A percentile compares a stretch with the other conserved stretches of the same genome.
Conservation (phyloP, 495 filamentous ascomycete species). For the Xylaria grammica region DNA sequence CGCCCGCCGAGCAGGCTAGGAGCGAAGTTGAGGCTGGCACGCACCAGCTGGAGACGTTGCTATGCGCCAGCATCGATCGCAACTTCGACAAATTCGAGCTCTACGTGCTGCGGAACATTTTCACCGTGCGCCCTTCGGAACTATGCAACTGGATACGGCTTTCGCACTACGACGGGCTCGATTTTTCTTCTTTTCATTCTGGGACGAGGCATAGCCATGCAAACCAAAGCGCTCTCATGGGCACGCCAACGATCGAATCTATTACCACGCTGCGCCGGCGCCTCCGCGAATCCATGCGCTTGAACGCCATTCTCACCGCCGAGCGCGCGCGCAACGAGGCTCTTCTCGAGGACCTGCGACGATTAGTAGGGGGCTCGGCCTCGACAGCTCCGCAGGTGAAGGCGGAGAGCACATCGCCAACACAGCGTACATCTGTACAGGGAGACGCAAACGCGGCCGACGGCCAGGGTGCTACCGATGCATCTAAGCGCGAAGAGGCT, state of each 20-base stretch:
- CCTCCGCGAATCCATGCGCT: constrained; percentile 78
- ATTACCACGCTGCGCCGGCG: constrained; percentile 75
- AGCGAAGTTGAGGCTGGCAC: constrained; percentile 88
- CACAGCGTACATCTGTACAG: constrained; percentile 28
- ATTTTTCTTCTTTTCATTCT: constrained; percentile 30
- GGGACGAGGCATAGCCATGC: neutral
- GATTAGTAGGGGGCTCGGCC: constrained; percentile 53
- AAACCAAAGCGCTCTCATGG: constrained; percentile 9
- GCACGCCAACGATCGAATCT: constrained; percentile 64
- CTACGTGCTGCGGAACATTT: constrained; percentile 85
- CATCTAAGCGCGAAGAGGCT: neutral
- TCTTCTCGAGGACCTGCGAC: constrained; percentile 68
- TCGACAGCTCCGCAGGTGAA: constrained; percentile 26
- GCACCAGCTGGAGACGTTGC: constrained; percentile 92
- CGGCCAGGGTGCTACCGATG: constrained; percentile 20
- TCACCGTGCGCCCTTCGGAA: constrained; percentile 71
- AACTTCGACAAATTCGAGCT: constrained; percentile 97
- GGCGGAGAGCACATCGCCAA: constrained; percentile 32
- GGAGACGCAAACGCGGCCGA: constrained; percentile 41
- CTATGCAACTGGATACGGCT: constrained; percentile 78
- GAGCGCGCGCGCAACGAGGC: constrained; percentile 79
- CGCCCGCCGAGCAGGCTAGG: constrained; percentile 60
- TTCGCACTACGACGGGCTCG: constrained; percentile 76
- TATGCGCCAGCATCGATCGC: constrained; percentile 93
- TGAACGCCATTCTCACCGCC: constrained; percentile 74